Evolutionary conservation across 1,139 yeast genomes (phyloP).

Genomic region (Debaryomyces sp.): DNA sequence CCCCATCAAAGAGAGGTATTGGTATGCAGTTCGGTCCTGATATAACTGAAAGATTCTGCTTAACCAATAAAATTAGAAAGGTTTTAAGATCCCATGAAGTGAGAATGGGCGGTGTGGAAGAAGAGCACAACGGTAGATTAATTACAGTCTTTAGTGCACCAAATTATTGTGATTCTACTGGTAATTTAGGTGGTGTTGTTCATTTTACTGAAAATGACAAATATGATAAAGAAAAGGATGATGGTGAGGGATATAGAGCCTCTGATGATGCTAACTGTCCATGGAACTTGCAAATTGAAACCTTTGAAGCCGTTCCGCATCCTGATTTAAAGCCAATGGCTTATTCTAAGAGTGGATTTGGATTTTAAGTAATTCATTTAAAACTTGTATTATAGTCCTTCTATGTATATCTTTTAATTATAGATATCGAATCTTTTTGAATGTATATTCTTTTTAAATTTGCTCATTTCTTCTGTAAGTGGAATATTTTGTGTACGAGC

Average conservation of each 20-base stretch:
- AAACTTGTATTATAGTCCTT: constrained; percentile 6
- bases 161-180: constrained; percentile 91
- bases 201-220: constrained; percentile 49
- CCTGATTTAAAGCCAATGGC: constrained; percentile 97
- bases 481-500: not conserved
- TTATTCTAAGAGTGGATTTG: constrained; percentile 69
- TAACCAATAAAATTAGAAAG: constrained; percentile 69
- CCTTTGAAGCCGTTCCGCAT: constrained; percentile 82
- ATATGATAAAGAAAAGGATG: constrained; percentile 34
- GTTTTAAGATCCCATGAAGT: constrained; percentile 95
- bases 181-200: constrained; percentile 87
- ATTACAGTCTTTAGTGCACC: constrained; percentile 97
- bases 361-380: constrained; percentile 29
- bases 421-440: not conserved
- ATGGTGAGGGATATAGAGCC: constrained; percentile 57
- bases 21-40: constrained; percentile 98
- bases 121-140: constrained; percentile 82
- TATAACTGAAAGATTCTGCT: constrained; percentile 78
- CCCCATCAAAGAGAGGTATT: constrained; percentile 91
- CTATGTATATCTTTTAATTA: not conserved
- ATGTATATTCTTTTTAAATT: not conserved
- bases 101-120: constrained; percentile 85
- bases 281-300: constrained; percentile 54
- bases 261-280: constrained; percentile 46
- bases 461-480: not conserved